Conservation (phyloP, 352 stramenopile genomes). For the Phytopythium oedochilum region DNA sequence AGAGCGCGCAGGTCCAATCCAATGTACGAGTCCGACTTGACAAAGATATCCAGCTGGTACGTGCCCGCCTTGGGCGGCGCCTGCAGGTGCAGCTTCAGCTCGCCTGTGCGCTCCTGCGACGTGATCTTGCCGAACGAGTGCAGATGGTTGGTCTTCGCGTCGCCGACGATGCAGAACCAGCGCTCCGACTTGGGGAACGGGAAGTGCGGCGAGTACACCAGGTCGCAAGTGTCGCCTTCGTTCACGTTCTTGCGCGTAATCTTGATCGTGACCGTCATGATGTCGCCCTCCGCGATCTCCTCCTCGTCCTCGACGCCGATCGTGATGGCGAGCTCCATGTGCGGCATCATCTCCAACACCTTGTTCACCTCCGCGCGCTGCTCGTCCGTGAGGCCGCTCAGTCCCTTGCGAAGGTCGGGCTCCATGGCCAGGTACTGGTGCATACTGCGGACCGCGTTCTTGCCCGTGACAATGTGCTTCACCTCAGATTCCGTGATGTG, state of each 20-base stretch:
- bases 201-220: slow-evolving; percentile 96
- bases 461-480: slow-evolving; percentile 90
- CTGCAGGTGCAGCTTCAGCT: slow-evolving; percentile 96
- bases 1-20: slow-evolving; percentile 93
- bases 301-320: slow-evolving; percentile 89
- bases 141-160: slow-evolving; percentile 92
- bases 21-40: slow-evolving; percentile 98
- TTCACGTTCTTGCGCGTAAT: slow-evolving; percentile 96
- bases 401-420: slow-evolving; percentile 91
- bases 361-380: slow-evolving; percentile 93
- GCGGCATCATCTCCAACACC: slow-evolving; percentile 93
- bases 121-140: slow-evolving; percentile 97
- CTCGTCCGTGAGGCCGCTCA: slow-evolving; percentile 88
- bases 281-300: slow-evolving; percentile 98
- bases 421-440: slow-evolving; percentile 92
- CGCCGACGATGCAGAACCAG: slow-evolving; percentile 96
- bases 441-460: slow-evolving; percentile 90
- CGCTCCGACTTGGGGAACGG: slow-evolving; percentile 94
- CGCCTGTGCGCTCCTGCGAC: slow-evolving; percentile 80
- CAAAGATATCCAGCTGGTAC: slow-evolving; percentile 97
- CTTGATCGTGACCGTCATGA: slow-evolving; percentile 97
- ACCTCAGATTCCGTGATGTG: slow-evolving; percentile 89
- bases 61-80: slow-evolving; percentile 90
- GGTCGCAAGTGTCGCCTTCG: slow-evolving; percentile 91
- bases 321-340: slow-evolving; percentile 91